phyloP scores from a whole-genome alignment of 2,329 filamentous ascomycete species.

The Cladosporium sp. region DNA sequence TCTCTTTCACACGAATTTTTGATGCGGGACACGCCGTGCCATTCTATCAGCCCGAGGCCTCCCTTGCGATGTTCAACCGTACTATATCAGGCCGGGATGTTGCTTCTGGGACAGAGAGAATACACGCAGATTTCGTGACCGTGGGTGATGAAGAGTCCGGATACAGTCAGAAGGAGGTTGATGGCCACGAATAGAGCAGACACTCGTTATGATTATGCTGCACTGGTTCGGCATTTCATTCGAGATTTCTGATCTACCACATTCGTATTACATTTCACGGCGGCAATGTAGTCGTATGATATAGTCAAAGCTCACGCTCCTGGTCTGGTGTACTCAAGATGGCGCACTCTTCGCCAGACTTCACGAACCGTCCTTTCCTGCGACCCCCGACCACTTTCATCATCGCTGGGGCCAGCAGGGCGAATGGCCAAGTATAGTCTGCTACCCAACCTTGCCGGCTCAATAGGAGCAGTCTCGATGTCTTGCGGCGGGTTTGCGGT shows the following conservation, averaged over 20 bases:
- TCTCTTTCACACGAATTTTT: conserved; percentile 49
- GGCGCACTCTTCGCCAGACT: conserved; percentile 65
- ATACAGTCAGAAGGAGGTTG: neutral
- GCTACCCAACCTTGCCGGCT: conserved; percentile 60
- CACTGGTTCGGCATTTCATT: no score
- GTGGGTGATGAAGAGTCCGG: neutral
- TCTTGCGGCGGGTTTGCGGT: conserved; percentile 67
- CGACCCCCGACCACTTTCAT: conserved; percentile 60
- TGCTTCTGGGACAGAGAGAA: conserved; percentile 40
- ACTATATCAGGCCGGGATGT: conserved; percentile 47
- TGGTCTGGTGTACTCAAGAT: conserved; percentile 63
- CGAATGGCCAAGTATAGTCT: conserved; percentile 69
- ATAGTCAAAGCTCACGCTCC: conserved; percentile 43
- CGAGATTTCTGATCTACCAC: no score
- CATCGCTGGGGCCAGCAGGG: conserved; percentile 58
- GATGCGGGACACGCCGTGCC: conserved; percentile 49
- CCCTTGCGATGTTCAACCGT: conserved; percentile 49
- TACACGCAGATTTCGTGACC: neutral
- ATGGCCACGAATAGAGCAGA: neutral
- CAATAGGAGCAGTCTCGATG: conserved; percentile 51
- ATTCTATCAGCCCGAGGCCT: conserved; percentile 48
- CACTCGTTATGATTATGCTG: no score
- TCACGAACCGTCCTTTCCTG: conserved; percentile 69
- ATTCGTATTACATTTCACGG: no score
- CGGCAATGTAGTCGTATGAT: no score